Base-by-base conservation (phyloP, 1,284 basidiomycete genomes). In the Puccinia polysora region DNA sequence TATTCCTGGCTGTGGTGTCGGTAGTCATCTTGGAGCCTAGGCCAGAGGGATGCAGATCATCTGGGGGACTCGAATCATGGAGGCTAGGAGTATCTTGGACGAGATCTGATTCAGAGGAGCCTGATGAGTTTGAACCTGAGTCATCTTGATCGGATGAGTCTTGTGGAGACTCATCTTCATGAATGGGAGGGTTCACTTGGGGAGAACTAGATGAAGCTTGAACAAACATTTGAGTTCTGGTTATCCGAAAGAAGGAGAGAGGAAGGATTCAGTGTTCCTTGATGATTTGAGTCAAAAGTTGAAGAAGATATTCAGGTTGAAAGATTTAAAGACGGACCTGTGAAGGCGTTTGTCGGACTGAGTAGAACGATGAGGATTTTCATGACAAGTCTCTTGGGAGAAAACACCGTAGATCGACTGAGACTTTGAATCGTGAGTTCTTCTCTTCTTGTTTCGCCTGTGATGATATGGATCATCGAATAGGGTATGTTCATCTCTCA, bases 321-420 rank as follows among this genome's bases (percentile, higher is more conserved):
- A 49, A 47, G 30, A 62, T 34, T 14, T 20, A 8, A 0, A 34
- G 50, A 36, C 55, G 25, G n/a, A 71, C 69, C 58, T 43, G 18
- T 53, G 59, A 25, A 71, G 47, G 45, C 69, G 59, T 52, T 55
- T 53, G 50, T 62, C 58, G 7, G 58, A 25, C 77, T 74, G 75
- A 74, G 73, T 52, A 62, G 62, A 58, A 34, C 78, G 78, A 62
- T 78, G 80, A 43, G 79, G 82, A n/a, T n/a, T n/a, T 70, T 86
- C 85, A 23, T 87, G 86, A 45, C 89, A 87, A 70, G 87, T 87
- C 55, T 86, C 84, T 0, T 88, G 86, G 0, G 83, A 90, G 81
- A 92, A 94, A 0, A 91, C 83, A 2, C 92, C 92, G 77, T 94
- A 92, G 70, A 89, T 84, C 0, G 88, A 88, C 71, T 87, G 86